Evolutionary conservation across 2,329 filamentous ascomycete genomes (phyloP).

Genomic region (Emmonsiellopsis sp.): DNA sequence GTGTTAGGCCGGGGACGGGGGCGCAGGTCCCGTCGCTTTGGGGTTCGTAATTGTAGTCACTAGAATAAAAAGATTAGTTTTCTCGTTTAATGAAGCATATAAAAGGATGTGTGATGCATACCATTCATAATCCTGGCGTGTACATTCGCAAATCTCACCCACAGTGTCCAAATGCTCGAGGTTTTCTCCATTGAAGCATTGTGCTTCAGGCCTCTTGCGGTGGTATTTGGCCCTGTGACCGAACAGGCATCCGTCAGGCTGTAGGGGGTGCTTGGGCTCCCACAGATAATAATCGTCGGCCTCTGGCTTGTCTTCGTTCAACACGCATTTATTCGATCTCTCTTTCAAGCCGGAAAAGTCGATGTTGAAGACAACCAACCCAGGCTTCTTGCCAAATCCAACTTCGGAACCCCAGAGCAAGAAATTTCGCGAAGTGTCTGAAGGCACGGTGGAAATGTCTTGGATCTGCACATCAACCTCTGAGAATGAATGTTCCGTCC

Average conservation of each 20-base stretch:
- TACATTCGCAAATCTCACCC: constrained; percentile 69
- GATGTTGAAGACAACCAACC: constrained; percentile 66
- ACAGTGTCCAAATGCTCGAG: constrained; percentile 64
- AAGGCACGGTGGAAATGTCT: constrained; percentile 80
- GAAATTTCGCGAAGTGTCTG: constrained; percentile 84
- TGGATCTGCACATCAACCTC: constrained; percentile 62
- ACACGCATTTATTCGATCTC: constrained; percentile 53
- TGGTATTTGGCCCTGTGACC: constrained; percentile 84
- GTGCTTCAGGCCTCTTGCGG: constrained; percentile 69
- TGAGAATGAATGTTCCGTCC: constrained; percentile 67
- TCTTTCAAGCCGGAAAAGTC: constrained; percentile 80
- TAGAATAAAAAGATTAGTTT: constrained; percentile 26
- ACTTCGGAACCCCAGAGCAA: constrained; percentile 69
- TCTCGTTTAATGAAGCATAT: not conserved
- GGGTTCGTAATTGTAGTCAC: constrained; percentile 88
- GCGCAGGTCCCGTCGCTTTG: constrained; percentile 66
- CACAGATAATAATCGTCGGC: constrained; percentile 71
- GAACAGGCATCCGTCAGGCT: constrained; percentile 76
- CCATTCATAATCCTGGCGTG: constrained; percentile 86
- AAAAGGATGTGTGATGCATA: constrained; percentile 36
- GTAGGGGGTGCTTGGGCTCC: constrained; percentile 74
- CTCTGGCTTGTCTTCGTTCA: constrained; percentile 52
- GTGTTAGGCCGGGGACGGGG: constrained; percentile 64
- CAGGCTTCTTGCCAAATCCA: constrained; percentile 31
- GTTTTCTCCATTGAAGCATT: constrained; percentile 74